Percentiles rank a stretch among this genome's conserved stretches.
phyloP scores from a whole-genome alignment of 2,329 filamentous ascomycete species.

The Macrophomina tecta region DNA sequence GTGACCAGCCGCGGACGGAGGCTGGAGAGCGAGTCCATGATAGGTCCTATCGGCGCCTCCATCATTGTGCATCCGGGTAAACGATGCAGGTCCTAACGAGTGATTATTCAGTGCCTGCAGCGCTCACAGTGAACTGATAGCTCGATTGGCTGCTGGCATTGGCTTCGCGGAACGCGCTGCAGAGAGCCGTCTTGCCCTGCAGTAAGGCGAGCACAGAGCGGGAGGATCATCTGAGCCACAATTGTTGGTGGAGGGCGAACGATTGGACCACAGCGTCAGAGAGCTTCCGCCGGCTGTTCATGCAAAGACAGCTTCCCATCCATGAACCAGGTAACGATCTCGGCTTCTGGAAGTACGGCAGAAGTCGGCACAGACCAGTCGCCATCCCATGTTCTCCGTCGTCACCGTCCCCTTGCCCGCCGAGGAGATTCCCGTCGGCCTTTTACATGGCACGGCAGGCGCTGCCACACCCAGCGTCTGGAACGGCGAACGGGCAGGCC shows the following conservation, averaged over 20 bases:
- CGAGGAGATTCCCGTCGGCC: conserved; percentile 10
- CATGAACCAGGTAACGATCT: conserved; percentile 14
- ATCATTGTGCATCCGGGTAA: conserved; percentile 5
- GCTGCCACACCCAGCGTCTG: conserved; percentile 18
- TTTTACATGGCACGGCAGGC: conserved; percentile 16
- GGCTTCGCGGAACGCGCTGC: background rate
- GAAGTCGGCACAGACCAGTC: conserved; percentile 21
- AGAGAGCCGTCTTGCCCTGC: conserved; percentile 14
- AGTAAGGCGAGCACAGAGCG: conserved; percentile 18
- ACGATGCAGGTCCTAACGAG: background rate
- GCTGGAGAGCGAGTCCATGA: background rate
- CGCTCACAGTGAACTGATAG: background rate
- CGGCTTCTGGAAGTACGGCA: conserved; percentile 24
- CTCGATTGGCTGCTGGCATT: background rate
- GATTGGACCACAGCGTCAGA: conserved; percentile 20
- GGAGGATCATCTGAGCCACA: conserved; percentile 11
- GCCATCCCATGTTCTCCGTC: conserved; percentile 2
- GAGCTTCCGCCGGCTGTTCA: conserved; percentile 4
- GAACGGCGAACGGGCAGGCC: conserved; percentile 11
- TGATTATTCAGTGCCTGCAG: background rate
- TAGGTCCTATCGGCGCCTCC: background rate
- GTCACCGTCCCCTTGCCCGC: background rate
- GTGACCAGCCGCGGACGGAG: background rate
- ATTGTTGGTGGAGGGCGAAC: background rate
- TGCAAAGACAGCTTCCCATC: conserved; percentile 11